Evolutionary conservation across 2,329 filamentous ascomycete species (phyloP).

Genomic region (Arthroderma sp.): DNA sequence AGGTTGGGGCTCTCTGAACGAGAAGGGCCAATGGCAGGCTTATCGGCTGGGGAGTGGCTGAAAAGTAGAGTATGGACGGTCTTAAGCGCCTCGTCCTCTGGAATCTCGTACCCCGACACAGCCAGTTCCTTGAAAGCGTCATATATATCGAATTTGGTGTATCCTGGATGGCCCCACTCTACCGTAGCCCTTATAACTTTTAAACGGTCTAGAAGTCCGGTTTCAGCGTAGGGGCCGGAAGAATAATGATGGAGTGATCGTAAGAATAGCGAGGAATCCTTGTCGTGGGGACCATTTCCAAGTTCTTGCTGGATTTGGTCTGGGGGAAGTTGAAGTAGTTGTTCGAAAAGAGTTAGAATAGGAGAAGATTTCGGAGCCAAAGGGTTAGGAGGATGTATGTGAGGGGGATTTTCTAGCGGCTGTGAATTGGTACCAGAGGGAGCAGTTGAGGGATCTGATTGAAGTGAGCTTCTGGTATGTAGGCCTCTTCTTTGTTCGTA

Average conservation of each 20-base stretch:
- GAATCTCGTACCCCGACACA: constrained; percentile 22
- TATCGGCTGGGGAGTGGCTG: constrained; percentile 10
- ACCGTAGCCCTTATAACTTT: constrained; percentile 27
- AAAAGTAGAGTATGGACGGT: constrained; percentile 27
- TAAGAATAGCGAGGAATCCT: constrained; percentile 30
- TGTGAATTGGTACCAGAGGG: too few species aligned
- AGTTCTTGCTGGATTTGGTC: constrained; percentile 23
- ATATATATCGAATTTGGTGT: constrained; percentile 23
- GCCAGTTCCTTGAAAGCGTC: constrained; percentile 23
- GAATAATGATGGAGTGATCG: constrained; percentile 25
- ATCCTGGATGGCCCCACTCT: constrained; percentile 25
- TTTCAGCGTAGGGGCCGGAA: constrained; percentile 16
- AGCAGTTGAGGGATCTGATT: too few species aligned
- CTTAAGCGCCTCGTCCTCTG: constrained; percentile 21
- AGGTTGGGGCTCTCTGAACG: constrained; percentile 17
- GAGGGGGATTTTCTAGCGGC: too few species aligned
- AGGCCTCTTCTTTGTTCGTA: too few species aligned
- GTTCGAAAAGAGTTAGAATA: constrained; percentile 14
- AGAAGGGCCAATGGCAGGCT: constrained; percentile 4
- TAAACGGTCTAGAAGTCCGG: constrained; percentile 18
- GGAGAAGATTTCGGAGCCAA: too few species aligned
- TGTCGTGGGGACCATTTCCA: constrained; percentile 25
- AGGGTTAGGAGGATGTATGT: too few species aligned
- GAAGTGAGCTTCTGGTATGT: too few species aligned
- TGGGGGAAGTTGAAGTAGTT: constrained; percentile 19